Evolutionary conservation across 495 filamentous ascomycete species (phyloP), one percentile per base, ranked within the genome.

Genomic region (Penicillium steckii): DNA sequence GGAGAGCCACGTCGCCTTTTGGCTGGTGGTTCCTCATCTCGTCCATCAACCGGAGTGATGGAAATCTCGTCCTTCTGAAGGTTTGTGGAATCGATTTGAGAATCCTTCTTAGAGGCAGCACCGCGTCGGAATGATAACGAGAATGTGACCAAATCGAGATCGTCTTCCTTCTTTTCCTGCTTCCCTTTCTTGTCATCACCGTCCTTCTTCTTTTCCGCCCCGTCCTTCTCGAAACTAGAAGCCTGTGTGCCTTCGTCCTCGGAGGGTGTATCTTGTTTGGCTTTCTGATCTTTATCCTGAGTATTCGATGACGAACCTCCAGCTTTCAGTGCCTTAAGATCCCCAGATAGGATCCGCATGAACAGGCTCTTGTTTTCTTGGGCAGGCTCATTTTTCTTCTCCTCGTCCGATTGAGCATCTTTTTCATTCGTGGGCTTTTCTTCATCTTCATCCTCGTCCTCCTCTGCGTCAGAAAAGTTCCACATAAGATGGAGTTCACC

Each of bases 401-500:
- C 44, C 15, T 61, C 52, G 3, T 62, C 55, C 44, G 67, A 47
- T 29, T 65, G 55, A 3, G 26, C 27, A 60, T 56, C 13, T n/a
- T 25, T 32, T 23, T 44, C 13, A 2, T 47, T 25, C 8, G 46
- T 30, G 22, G 17, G 22, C 12, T 65, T 52, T 18, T 55, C 50
- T 19, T 67, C 46, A 4, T 53, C 57, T 2, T 73, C 61, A 10
- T 55, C 55, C 21, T 68, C 55, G 22, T 62, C 63, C 19, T 71
- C 64, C 22, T 71, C 70, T 12, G 68, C 85, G 58, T 97, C 94
- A 5, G 81, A 88, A 59, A 91, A 98, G 4, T 74, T 72, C 87
- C 86, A 95, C 85, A 97, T 87, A 22, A 82, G 65, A 22, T 64
- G 70, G 9, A 89, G 24, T 56, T 97, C 91, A 3, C 89, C 85